These are phyloP conservation scores for Sanguinoderma infundibulare DNA, from an alignment of 1,284 basidiomycete species.

Conservation along the genomic window DNA sequence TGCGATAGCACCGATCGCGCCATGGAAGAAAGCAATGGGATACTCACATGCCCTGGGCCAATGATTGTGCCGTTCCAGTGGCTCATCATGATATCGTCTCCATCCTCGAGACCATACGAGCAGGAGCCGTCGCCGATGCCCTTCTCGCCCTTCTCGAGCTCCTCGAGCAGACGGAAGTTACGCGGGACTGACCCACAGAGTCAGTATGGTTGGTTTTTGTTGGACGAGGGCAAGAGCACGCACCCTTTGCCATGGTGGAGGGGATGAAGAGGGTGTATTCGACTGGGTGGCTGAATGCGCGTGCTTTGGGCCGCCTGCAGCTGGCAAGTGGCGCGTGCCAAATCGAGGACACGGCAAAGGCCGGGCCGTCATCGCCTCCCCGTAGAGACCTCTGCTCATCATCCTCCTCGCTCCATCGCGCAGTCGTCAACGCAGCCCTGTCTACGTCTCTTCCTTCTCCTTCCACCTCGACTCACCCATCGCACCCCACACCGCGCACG, in stretches of 20 bases:
- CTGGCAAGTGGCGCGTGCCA: conserved; percentile 24
- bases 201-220: not conserved
- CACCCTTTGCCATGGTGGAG: conserved; percentile 64
- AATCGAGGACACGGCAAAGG: conserved; percentile 21
- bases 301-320: conserved; percentile 3
- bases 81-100: conserved; percentile 95
- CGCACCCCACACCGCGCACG: not conserved
- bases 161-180: conserved; percentile 95
- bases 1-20: conserved; percentile 26
- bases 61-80: conserved; percentile 99
- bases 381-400: not conserved
- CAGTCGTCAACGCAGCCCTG: conserved; percentile 23
- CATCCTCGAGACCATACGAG: conserved; percentile 92
- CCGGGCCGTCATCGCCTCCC: conserved; percentile 25
- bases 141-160: conserved; percentile 99
- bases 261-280: conserved; percentile 18
- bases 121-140: conserved; percentile 98
- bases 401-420: conserved; percentile 16
- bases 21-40: not conserved
- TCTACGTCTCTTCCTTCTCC: conserved; percentile 14
- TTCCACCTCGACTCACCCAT: not conserved
- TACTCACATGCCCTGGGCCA: conserved; percentile 91
- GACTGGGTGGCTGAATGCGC: conserved; percentile 5
- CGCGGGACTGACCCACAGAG: conserved; percentile 73
- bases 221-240: not conserved